These are phyloP conservation scores for Euphorbia peplus DNA, from an alignment of 345 rosid species.

Conservation along the genomic window DNA sequence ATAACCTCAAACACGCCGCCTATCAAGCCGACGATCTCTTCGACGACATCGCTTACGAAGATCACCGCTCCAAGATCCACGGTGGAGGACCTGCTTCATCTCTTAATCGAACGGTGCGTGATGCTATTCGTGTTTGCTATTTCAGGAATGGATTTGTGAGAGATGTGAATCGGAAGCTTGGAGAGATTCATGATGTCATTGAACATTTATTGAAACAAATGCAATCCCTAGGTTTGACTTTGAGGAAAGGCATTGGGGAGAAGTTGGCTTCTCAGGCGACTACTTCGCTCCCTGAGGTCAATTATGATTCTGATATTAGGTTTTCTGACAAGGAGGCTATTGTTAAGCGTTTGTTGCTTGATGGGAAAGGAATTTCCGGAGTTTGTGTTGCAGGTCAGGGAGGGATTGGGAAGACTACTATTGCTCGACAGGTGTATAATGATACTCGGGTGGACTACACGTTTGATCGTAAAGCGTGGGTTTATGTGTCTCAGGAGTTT, in stretches of 20 bases:
- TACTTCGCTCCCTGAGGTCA: too few relatives aligned
- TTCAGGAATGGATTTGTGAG: constrained; percentile 10
- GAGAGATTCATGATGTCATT: constrained; percentile 4
- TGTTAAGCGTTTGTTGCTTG: too few relatives aligned
- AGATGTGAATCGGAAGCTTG: constrained; percentile 1
- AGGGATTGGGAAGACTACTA: too few relatives aligned
- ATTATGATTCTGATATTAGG: too few relatives aligned
- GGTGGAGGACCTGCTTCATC: constrained; percentile 3
- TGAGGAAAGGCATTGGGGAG: constrained; percentile 8
- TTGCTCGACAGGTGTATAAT: too few relatives aligned
- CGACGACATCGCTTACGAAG: constrained; percentile 15
- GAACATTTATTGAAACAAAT: constrained; percentile 17
- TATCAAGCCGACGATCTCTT: constrained; percentile 12
- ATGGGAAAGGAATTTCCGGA: too few relatives aligned
- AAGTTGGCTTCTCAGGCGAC: not conserved
- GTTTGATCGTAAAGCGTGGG: too few relatives aligned
- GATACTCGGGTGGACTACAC: too few relatives aligned
- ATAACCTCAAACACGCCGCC: constrained; percentile 10
- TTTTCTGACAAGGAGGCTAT: too few relatives aligned
- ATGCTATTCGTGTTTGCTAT: not conserved
- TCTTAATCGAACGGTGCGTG: not conserved
- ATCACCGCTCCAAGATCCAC: not conserved
- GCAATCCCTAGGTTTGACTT: constrained; percentile 12
- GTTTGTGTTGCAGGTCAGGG: too few relatives aligned
- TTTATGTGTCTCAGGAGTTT: too few relatives aligned